Evolutionary conservation across 768 basidiomycete species (phyloP), one percentile per base, ranked within the genome.

Genomic region (Xanthoconium purpureum): DNA sequence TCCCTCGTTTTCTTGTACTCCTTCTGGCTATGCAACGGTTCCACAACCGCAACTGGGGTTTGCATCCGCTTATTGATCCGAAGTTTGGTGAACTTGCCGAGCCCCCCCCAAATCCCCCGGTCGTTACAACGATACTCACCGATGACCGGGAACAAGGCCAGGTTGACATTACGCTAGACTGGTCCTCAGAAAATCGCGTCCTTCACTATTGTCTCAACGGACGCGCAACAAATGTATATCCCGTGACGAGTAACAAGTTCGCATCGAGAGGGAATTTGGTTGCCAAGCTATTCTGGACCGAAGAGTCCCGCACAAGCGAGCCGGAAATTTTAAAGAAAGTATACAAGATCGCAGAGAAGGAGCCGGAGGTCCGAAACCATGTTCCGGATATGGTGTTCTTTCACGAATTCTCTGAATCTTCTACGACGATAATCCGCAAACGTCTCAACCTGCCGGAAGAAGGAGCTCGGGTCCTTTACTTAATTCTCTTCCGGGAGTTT

Each of bases 401-500:
- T 20, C 8, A 40, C 30, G 18, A 3, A 13, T 33, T 42, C 20
- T 10, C 12, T 5, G 39, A 42, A 2, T 32, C 39, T 20, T 40
- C 30, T 18, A 50, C 50, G 2, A 6, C 8, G 5, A 20, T 5
- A 13, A 33, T 50, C 15, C 39, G 30, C 5, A 5, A 32, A 3
- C 35, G 35, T 29, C 43, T 52, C 3, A 7, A 11, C 2, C 20
- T 45, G 2, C 4, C 0, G 3, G 36, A 18, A 0, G 6, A 28
- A 35, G 50, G 32, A 6, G 32, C 24, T 6, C 18, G 51, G 5
- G 35, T 37, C 8, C 35, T 52, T 2, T 43, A 24, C 45, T 1
- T 61, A 13, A 55, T 61, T 3, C 1, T 55, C 6, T 59, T 61
- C 6, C 2, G 6, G 13, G 1, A 52, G 47, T 13, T 56, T 20